phyloP scores from a whole-genome alignment of 345 rosid species.

The Eucalyptus decipiens region DNA sequence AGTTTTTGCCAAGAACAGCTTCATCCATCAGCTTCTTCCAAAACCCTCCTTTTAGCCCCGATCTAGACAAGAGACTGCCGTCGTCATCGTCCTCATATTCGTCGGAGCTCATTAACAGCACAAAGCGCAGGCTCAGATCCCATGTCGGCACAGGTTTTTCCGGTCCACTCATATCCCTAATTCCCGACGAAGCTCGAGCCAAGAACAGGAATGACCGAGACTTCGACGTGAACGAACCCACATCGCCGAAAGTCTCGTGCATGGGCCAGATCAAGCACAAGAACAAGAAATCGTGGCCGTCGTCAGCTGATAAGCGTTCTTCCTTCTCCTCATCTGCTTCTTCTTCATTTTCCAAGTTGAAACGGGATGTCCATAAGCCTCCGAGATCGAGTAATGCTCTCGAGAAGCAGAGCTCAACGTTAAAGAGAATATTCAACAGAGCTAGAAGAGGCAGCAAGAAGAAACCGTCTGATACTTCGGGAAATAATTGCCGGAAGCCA shows the following conservation, averaged over 20 bases:
- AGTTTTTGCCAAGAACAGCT: slow-evolving; percentile 39
- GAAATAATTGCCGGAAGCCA: not conserved
- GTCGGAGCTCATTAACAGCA: not conserved
- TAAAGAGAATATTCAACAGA: slow-evolving; percentile 30
- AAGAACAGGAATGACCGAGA: slow-evolving; percentile 7
- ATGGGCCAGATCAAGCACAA: slow-evolving; percentile 85
- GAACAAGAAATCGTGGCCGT: slow-evolving; percentile 2
- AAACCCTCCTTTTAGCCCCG: slow-evolving; percentile 57
- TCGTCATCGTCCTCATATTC: not conserved
- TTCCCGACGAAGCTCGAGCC: slow-evolving; percentile 49
- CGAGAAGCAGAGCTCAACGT: slow-evolving; percentile 7
- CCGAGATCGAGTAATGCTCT: not conserved
- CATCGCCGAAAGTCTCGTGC: slow-evolving; percentile 89
- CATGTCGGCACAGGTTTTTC: slow-evolving; percentile 24
- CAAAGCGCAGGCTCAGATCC: not conserved
- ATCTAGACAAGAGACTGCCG: slow-evolving; percentile 18
- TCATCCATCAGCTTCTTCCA: slow-evolving; percentile 19
- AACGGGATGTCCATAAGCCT: not conserved
- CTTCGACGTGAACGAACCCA: slow-evolving; percentile 42
- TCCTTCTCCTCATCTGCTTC: not conserved
- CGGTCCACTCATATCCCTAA: slow-evolving; percentile 53
- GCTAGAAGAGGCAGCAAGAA: not conserved
- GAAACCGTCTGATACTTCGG: not conserved
- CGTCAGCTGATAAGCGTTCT: not conserved
- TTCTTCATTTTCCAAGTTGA: not conserved